These are phyloP conservation scores for Zygotorulaspora florentina DNA, from an alignment of 805 yeast species.

Conservation along the genomic window DNA sequence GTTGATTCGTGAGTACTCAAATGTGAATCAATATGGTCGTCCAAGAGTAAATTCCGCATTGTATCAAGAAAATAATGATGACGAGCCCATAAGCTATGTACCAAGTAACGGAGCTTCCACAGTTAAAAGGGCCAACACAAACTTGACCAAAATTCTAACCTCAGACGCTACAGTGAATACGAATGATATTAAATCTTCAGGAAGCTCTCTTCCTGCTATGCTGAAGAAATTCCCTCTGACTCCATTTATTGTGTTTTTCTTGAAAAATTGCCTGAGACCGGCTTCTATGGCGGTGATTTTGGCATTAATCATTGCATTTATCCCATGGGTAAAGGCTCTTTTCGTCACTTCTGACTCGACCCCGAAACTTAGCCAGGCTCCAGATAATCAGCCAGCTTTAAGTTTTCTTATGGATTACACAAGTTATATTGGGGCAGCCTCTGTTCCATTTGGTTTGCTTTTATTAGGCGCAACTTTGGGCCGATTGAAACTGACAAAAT, in stretches of 20 bases:
- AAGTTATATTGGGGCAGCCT: conserved; percentile 76
- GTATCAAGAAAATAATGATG: conserved; percentile 3
- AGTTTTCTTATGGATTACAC: conserved; percentile 82
- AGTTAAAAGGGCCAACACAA: conserved; percentile 22
- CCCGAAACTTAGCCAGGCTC: conserved; percentile 61
- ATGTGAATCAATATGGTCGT: conserved; percentile 34
- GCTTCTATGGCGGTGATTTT: conserved; percentile 64
- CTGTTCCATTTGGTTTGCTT: conserved; percentile 84
- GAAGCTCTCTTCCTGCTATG: conserved; percentile 26
- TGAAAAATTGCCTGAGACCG: conserved; percentile 64
- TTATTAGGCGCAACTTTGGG: conserved; percentile 88
- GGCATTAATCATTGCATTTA: conserved; percentile 66
- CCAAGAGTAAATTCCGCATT: conserved; percentile 20
- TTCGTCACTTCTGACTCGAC: conserved; percentile 49
- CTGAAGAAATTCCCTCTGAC: conserved; percentile 30
- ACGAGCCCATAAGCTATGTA: conserved; percentile 1
- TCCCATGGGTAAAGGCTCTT: conserved; percentile 81
- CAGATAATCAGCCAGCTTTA: conserved; percentile 80
- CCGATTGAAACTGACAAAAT: conserved; percentile 54
- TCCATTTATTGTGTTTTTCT: conserved; percentile 31
- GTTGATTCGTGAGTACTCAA: conserved; percentile 46
- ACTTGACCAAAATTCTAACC: conserved; percentile 32
- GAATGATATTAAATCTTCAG: conserved; percentile 32
- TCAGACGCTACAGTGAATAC: conserved; percentile 33
- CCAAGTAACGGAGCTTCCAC: conserved; percentile 8